Conservation (phyloP, 805 yeast genomes). For the Ogataea polymorpha region DNA sequence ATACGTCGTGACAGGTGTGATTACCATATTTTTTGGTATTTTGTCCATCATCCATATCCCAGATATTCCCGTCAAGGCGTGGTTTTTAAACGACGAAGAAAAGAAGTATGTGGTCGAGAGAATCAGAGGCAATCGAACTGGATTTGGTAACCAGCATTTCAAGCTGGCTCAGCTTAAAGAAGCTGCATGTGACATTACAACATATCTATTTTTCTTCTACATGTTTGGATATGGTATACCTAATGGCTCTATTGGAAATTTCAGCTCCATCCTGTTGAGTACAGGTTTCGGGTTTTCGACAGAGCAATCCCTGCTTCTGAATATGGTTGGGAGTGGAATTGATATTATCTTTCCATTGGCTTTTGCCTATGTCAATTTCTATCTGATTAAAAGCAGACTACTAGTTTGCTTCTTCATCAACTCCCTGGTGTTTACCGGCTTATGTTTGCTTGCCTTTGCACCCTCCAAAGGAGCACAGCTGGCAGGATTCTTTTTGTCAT, state of each 20-base stretch:
- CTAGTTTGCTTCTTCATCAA: slow-evolving; percentile 23
- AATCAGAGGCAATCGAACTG: slow-evolving; percentile 56
- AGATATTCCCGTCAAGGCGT: slow-evolving; percentile 54
- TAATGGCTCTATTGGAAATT: slow-evolving; percentile 52
- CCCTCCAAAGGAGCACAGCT: slow-evolving; percentile 22
- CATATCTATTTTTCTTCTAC: slow-evolving; percentile 47
- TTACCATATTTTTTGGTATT: slow-evolving; percentile 52
- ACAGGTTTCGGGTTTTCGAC: slow-evolving; percentile 28
- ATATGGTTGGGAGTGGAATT: slow-evolving; percentile 36
- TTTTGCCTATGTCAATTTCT: slow-evolving; percentile 30
- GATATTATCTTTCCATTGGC: slow-evolving; percentile 30
- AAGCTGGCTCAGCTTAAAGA: slow-evolving; percentile 54
- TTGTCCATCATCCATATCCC: slow-evolving; percentile 37
- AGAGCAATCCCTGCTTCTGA: slow-evolving; percentile 31
- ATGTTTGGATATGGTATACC: slow-evolving; percentile 45
- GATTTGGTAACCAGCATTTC: slow-evolving; percentile 54
- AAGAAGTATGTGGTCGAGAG: slow-evolving; percentile 49
- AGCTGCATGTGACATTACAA: slow-evolving; percentile 46
- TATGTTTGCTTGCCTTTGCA: slow-evolving; percentile 34
- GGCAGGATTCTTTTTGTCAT: slow-evolving; percentile 24
- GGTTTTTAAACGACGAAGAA: slow-evolving; percentile 48
- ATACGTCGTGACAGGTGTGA: slow-evolving; percentile 55
- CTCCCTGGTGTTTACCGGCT: slow-evolving; percentile 25
- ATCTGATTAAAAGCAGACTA: slow-evolving; percentile 24
- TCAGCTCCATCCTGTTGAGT: slow-evolving; percentile 40